These are phyloP conservation scores for Geum urbanum DNA, from an alignment of 306 rosid genomes.

Conservation along the genomic window DNA sequence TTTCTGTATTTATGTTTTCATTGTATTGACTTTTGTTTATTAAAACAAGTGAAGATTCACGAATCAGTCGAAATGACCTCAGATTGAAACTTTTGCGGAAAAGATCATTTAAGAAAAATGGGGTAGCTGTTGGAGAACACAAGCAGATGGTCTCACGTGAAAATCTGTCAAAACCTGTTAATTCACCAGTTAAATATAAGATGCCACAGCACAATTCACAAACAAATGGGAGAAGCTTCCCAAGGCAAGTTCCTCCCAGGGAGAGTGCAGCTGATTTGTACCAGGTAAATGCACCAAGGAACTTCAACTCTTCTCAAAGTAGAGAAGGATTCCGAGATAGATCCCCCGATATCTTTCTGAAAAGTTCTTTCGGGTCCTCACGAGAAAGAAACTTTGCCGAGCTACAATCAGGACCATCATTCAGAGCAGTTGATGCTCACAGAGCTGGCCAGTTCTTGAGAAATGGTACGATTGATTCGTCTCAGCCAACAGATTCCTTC, in stretches of 20 bases:
- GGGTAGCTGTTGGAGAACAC: conserved; percentile 25
- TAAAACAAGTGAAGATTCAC: conserved; percentile 30
- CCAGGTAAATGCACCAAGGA: conserved; percentile 31
- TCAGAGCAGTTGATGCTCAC: conserved; percentile 27
- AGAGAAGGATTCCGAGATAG: conserved; percentile 33
- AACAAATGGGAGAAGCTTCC: conserved; percentile 21
- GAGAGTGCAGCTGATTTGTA: conserved; percentile 36
- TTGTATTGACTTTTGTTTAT: conserved; percentile 20
- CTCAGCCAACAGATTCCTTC: conserved; percentile 30
- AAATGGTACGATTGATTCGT: conserved; percentile 25
- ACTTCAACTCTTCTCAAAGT: conserved; percentile 19
- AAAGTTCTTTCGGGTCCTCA: conserved; percentile 24
- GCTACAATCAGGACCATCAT: conserved; percentile 25
- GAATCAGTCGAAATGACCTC: conserved; percentile 48
- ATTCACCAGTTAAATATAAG: conserved; percentile 27
- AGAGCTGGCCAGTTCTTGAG: conserved; percentile 34
- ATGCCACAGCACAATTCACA: conserved; percentile 29
- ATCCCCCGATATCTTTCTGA: conserved; percentile 35
- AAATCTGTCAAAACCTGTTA: conserved; percentile 25
- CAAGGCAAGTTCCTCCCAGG: conserved; percentile 20
- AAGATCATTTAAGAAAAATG: conserved; percentile 32
- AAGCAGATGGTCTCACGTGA: conserved; percentile 24
- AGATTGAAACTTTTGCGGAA: conserved; percentile 49
- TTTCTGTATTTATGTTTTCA: not conserved
- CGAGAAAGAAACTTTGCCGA: conserved; percentile 35